Evolutionary conservation across 2,329 filamentous ascomycete genomes (phyloP).

Genomic region (Phialophora tarda): DNA sequence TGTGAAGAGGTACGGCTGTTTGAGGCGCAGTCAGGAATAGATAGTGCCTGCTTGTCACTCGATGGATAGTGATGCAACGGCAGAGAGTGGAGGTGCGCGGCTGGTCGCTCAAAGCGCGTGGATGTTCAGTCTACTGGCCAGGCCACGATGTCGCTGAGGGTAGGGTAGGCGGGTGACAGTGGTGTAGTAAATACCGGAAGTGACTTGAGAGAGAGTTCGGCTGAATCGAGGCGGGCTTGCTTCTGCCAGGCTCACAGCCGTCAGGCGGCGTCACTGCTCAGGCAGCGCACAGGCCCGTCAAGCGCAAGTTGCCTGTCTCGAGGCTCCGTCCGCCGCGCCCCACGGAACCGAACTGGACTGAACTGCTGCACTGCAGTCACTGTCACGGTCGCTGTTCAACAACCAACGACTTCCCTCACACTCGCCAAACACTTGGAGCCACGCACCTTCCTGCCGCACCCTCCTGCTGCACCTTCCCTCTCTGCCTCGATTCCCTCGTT

Average conservation of each 20-base stretch:
- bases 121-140: neutral
- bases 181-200: neutral
- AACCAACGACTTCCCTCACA: conserved; percentile 2
- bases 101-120: neutral
- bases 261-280: neutral
- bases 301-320: conserved; percentile 6
- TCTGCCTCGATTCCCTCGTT: conserved; percentile 17
- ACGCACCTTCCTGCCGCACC: conserved; percentile 12
- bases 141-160: neutral
- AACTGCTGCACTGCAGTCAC: neutral
- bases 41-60: conserved; percentile 22
- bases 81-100: neutral
- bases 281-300: conserved; percentile 6
- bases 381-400: conserved; percentile 6
- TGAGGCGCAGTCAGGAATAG: conserved; percentile 36
- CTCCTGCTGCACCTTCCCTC: conserved; percentile 21
- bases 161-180: neutral
- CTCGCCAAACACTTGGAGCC: neutral
- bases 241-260: neutral
- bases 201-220: neutral
- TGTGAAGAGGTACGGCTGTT: conserved; percentile 19
- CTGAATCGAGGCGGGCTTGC: neutral
- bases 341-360: conserved; percentile 12
- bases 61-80: conserved; percentile 15
- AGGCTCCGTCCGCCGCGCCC: conserved; percentile 22